These are phyloP conservation scores for Metschnikowia dekortorum DNA, from an alignment of 805 yeast genomes.

Conservation along the genomic window DNA sequence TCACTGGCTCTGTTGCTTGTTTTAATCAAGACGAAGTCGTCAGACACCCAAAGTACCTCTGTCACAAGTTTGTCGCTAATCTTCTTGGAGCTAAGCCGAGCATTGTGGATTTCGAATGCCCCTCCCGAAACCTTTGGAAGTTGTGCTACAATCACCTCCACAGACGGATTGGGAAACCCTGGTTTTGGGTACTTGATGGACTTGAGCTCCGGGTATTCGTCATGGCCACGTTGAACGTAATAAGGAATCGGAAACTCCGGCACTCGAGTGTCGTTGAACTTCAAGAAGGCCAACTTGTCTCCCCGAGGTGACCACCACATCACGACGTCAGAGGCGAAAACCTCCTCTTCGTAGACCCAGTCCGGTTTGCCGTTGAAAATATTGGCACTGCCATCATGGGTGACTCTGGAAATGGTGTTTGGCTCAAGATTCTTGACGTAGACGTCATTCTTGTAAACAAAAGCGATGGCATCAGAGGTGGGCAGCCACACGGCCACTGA, in stretches of 20 bases:
- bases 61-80: conserved; percentile 43
- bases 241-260: conserved; percentile 72
- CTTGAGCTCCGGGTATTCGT: conserved; percentile 45
- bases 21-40: conserved; percentile 48
- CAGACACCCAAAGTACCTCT: conserved; percentile 56
- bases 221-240: conserved; percentile 50
- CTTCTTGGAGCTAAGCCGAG: conserved; percentile 6
- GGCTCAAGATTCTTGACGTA: conserved; percentile 43
- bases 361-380: conserved; percentile 87
- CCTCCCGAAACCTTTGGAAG: conserved; percentile 11
- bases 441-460: conserved; percentile 66
- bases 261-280: conserved; percentile 70
- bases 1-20: conserved; percentile 62
- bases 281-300: conserved; percentile 55
- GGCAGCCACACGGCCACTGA: conserved; percentile 67
- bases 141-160: conserved; percentile 28
- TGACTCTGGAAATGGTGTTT: conserved; percentile 43
- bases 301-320: conserved; percentile 88
- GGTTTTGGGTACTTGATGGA: conserved; percentile 76
- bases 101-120: conserved; percentile 8
- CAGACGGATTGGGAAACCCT: conserved; percentile 70
- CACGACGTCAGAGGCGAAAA: conserved; percentile 62
- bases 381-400: conserved; percentile 64
- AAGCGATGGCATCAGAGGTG: conserved; percentile 59
- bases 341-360: conserved; percentile 95